phyloP scores from a whole-genome alignment of 2,329 filamentous ascomycete genomes.

The Colletotrichum melonis region DNA sequence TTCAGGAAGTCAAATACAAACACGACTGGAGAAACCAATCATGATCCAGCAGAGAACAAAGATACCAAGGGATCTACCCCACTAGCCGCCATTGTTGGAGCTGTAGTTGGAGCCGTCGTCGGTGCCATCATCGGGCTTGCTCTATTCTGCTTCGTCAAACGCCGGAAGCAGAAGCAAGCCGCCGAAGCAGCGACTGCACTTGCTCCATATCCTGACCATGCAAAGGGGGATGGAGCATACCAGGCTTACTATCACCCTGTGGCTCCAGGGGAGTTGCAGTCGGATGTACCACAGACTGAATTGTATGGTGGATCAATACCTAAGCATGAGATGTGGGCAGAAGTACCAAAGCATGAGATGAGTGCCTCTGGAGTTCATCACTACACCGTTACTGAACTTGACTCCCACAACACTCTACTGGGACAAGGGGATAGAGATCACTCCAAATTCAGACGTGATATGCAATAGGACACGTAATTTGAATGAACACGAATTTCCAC shows the following conservation, averaged over 20 bases:
- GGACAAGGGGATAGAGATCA: background rate
- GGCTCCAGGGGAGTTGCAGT: background rate
- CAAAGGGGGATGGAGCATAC: background rate
- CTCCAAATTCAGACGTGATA: background rate
- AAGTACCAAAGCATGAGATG: background rate
- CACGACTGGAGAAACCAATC: background rate
- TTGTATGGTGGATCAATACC: background rate
- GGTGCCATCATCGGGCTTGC: background rate
- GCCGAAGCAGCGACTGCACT: background rate
- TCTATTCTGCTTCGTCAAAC: slow-evolving; percentile 1
- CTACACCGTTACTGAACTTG: slow-evolving; percentile 11
- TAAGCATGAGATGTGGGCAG: background rate
- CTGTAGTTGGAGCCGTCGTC: slow-evolving; percentile 10
- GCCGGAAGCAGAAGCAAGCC: background rate
- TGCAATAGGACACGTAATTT: background rate
- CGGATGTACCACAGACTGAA: background rate
- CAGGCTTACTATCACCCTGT: background rate
- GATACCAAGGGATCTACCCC: background rate
- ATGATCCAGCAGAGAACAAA: background rate
- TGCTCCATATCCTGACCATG: background rate
- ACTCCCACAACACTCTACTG: background rate
- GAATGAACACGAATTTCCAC: background rate
- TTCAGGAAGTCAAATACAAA: slow-evolving; percentile 3
- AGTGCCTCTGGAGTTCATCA: background rate
- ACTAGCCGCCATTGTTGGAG: slow-evolving; percentile 5